Percentiles rank a stretch among this genome's conserved stretches.
These are phyloP conservation scores for Penicillium atrosanguineum DNA, from an alignment of 495 filamentous ascomycete genomes.

Conservation along the genomic window DNA sequence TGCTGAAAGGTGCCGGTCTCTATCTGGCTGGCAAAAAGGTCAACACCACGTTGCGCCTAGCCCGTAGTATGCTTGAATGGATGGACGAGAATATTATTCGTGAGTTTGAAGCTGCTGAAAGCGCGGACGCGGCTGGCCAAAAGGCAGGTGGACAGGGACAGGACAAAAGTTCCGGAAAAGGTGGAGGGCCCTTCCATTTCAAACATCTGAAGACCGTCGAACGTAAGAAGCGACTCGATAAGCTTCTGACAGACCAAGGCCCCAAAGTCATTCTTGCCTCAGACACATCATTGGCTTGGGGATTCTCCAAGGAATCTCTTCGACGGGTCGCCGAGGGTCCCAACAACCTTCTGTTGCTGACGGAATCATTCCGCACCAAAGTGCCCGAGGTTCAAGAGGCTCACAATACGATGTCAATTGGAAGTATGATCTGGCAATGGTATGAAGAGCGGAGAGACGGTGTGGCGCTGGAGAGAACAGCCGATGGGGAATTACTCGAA, in stretches of 20 bases:
- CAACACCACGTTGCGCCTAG: slow-evolving; percentile 78
- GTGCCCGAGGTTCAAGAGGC: slow-evolving; percentile 33
- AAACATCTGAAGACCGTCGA: slow-evolving; percentile 80
- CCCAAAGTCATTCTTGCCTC: slow-evolving; percentile 86
- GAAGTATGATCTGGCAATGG: slow-evolving; percentile 66
- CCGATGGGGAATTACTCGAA: slow-evolving; percentile 60
- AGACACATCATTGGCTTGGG: slow-evolving; percentile 89
- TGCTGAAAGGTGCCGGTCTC: slow-evolving; percentile 65
- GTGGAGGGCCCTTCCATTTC: slow-evolving; percentile 83
- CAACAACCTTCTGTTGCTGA: slow-evolving; percentile 80
- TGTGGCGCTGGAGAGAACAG: slow-evolving; percentile 55
- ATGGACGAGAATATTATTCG: slow-evolving; percentile 92
- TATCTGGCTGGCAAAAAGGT: slow-evolving; percentile 82
- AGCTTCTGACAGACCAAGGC: slow-evolving; percentile 47
- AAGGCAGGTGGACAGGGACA: slow-evolving; percentile 31
- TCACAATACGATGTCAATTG: slow-evolving; percentile 39
- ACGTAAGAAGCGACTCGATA: slow-evolving; percentile 68
- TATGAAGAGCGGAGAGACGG: slow-evolving; percentile 65
- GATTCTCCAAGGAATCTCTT: slow-evolving; percentile 88
- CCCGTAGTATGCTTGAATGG: slow-evolving; percentile 97
- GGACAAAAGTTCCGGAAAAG: slow-evolving; percentile 41
- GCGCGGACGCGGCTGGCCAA: slow-evolving; percentile 43
- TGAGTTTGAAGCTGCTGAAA: slow-evolving; percentile 80
- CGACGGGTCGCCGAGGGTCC: slow-evolving; percentile 67
- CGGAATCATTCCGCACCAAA: slow-evolving; percentile 58